Evolutionary conservation across 2,329 filamentous ascomycete species (phyloP).

Genomic region (Calonectria multiphialidica): DNA sequence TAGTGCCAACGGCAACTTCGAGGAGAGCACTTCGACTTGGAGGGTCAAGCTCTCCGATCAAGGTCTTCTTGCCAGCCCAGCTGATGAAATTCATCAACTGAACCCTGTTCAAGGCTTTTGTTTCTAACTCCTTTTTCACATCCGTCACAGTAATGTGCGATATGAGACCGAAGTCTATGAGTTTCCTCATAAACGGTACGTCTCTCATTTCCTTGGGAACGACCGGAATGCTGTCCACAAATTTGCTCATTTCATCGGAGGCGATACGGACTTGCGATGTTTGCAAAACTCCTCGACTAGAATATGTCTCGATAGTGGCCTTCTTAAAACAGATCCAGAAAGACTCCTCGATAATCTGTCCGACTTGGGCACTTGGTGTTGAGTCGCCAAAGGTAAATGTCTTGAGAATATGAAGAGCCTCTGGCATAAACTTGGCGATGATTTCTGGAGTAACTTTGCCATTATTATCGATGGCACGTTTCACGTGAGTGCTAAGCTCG

Average conservation of each 20-base stretch:
- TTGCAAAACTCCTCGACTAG: conserved; percentile 87
- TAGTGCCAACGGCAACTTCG: conserved; percentile 81
- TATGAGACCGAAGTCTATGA: conserved; percentile 89
- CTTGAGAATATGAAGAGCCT: conserved; percentile 85
- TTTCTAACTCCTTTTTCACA: conserved; percentile 85
- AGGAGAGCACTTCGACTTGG: conserved; percentile 77
- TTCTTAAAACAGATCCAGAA: conserved; percentile 94
- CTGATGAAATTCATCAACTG: conserved; percentile 87
- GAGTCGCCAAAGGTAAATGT: conserved; percentile 92
- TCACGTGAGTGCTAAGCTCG: conserved; percentile 74
- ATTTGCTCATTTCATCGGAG: conserved; percentile 73
- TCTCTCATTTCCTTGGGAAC: conserved; percentile 82
- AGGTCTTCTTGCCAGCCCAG: conserved; percentile 83
- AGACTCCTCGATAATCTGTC: conserved; percentile 89
- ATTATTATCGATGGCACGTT: conserved; percentile 57
- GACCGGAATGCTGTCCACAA: conserved; percentile 90
- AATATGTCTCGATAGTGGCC: conserved; percentile 87
- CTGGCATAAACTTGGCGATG: conserved; percentile 77
- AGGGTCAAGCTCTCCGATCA: conserved; percentile 78
- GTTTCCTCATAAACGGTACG: conserved; percentile 80
- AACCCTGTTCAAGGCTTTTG: conserved; percentile 81
- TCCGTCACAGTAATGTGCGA: conserved; percentile 88
- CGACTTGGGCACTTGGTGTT: conserved; percentile 86
- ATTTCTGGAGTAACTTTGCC: conserved; percentile 71
- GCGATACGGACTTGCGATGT: conserved; percentile 85